Evolutionary conservation across 1,139 yeast genomes (phyloP), one percentile per base, ranked within the genome.

Genomic region (Debaryomyces sp.): DNA sequence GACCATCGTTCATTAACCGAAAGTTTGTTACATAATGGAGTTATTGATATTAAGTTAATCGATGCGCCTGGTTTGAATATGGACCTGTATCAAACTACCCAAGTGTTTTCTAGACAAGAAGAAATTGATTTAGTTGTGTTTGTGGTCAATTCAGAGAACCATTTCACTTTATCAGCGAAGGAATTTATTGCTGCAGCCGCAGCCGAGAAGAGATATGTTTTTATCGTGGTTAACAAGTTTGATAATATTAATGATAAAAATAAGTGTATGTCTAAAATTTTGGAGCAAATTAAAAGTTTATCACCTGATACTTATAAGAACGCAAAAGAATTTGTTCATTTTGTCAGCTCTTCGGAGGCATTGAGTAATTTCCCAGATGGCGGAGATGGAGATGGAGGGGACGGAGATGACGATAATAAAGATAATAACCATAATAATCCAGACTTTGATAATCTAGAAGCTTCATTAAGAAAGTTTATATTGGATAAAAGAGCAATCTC

Each of bases 21-120:
- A 57, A 87, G 96, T 59, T 70, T 95, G 50, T 72, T 95, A 50
- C 82, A 86, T 54, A 95, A 95, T 63, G 98, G 98, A 1, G 89
- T 91, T 7, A 90, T 94, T 44, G 98, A 95, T 62, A 91, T 94
- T 50, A 84, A 94, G 32, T 74, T 95, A 50, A 92, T 95, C 47
- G 99, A 95, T 70, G 97, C 98, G 0, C 99, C 99, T 0, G 99
- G 99, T 0, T 76, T 95, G 51, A 95, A 95, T 62, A 79, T 91
- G 78, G 98, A 94, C 62, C 89, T 95, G 10, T 87, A 87, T 58
- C 97, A 90, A 64, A 95, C 99, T 0, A 89, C 97, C 1, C 97
- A 92, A 61, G 92, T 95, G 0, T 92, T 92, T 66, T 87, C 97
- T 3, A 82, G 98, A 53, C 99, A 95, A 68, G 99, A 95, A 62